A percentile compares a stretch with the other conserved stretches of the same genome.
These are phyloP conservation scores for Fonsecaea monophora DNA, from an alignment of 2,329 filamentous ascomycete genomes.

Conservation along the genomic window DNA sequence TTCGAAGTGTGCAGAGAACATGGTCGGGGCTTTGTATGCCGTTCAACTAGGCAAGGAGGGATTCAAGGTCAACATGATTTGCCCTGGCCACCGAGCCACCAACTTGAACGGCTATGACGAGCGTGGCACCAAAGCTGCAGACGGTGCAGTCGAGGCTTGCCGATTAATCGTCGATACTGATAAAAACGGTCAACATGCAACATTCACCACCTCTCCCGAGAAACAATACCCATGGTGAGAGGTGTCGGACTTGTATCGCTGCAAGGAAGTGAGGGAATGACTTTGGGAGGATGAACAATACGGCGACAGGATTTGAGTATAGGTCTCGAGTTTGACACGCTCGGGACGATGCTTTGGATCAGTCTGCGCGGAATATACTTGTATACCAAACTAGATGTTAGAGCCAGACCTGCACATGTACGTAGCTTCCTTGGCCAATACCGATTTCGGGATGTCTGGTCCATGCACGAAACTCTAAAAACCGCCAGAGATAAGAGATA, in stretches of 20 bases:
- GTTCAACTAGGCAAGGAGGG: conserved; percentile 33
- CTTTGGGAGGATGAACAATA: no score
- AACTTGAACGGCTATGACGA: conserved; percentile 27
- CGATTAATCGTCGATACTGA: conserved; percentile 28
- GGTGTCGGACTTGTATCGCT: not conserved
- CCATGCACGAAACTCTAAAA: no score
- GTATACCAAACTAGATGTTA: no score
- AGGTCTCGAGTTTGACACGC: no score
- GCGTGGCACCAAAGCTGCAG: conserved; percentile 10
- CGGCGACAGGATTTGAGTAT: no score
- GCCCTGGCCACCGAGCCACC: conserved; percentile 30
- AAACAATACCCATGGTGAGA: conserved; percentile 18
- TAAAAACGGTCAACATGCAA: conserved; percentile 25
- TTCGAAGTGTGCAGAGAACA: conserved; percentile 34
- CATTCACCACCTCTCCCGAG: conserved; percentile 27
- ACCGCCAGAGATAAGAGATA: no score
- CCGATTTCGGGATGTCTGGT: no score
- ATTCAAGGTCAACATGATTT: conserved; percentile 34
- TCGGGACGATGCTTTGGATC: no score
- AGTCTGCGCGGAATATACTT: no score
- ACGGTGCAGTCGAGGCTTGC: conserved; percentile 31
- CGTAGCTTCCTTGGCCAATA: no score
- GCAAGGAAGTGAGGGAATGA: not conserved
- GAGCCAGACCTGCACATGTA: no score
- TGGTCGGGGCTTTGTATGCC: conserved; percentile 28